These are phyloP conservation scores for Suillus brevipes DNA, from an alignment of 768 basidiomycete species.

Conservation along the genomic window DNA sequence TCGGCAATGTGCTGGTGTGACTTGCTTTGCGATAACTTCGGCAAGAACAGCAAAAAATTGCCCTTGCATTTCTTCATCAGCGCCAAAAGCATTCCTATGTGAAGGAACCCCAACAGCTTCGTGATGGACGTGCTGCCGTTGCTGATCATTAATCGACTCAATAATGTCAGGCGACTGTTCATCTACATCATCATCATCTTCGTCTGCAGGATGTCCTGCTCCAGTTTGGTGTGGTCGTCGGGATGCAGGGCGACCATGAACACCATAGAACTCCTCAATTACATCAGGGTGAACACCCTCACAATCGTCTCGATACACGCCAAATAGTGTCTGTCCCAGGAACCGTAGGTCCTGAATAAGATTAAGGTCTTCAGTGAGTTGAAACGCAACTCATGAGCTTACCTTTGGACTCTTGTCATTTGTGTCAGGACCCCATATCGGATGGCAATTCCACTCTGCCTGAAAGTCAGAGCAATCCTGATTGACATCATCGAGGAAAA, in stretches of 20 bases:
- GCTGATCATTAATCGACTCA: background rate
- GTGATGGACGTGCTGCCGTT: constrained; percentile 2
- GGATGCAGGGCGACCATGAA: background rate
- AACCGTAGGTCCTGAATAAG: constrained; percentile 13
- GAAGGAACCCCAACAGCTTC: constrained; percentile 6
- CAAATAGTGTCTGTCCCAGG: constrained; percentile 15
- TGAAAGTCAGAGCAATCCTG: background rate
- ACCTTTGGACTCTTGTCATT: constrained; percentile 26
- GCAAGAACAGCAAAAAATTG: constrained; percentile 9
- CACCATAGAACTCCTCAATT: constrained; percentile 18
- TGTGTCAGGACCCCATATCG: constrained; percentile 26
- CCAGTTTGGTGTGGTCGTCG: constrained; percentile 7
- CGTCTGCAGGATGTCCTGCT: constrained; percentile 10
- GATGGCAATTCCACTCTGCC: constrained; percentile 36
- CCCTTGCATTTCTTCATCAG: background rate
- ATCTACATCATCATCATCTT: constrained; percentile 3
- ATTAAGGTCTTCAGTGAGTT: no score
- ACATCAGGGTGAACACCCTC: constrained; percentile 18
- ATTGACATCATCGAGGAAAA: constrained; percentile 30
- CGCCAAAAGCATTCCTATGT: constrained; percentile 11
- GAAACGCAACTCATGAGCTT: background rate
- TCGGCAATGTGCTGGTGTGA: constrained; percentile 16
- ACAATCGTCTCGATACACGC: constrained; percentile 17
- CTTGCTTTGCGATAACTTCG: background rate
- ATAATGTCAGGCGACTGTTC: background rate